Base-by-base conservation (phyloP, 2,329 filamentous ascomycete genomes). In the Trichoderma asperellum region DNA sequence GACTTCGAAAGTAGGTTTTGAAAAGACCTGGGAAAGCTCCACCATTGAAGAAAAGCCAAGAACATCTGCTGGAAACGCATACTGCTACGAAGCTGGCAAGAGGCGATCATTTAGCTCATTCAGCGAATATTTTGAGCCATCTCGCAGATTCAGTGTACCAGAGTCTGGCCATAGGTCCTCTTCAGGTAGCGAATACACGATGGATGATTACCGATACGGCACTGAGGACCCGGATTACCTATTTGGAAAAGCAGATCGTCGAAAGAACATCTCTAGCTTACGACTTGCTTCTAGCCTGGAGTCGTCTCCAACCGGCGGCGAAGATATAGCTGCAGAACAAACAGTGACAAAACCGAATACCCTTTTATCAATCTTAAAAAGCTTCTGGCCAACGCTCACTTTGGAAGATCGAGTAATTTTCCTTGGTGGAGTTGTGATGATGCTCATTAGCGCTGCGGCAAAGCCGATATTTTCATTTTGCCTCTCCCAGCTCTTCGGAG, bases 381-480 rank as follows among this genome's bases (percentile, higher is more conserved):
- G 92, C 0, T 84, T 97, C 0, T 91, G 92, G 88, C 91, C 92
- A 0, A 84, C 80, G 0, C 80, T 97, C 0, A 80, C 82, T 0
- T 75, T 74, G 63, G 79, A 72, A 7, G 83, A 89, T 14, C 87
- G 86, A 1, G 2, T 86, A 0, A 77, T 87, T 14, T 80, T 96
- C 0, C 34, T 90, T 0, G 66, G 86, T 2, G 92, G 89, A 1
- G 79, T 93, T 11, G n/a, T 86, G 0, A 84, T 86, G 56, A 88
- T 90, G 35, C 74, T 91, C 0, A 73, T 90, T 0, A 89, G 92
- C 58, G 90, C 92, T 4, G 87, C 84, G 4, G 84, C 87, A 32
- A 92, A 91, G 0, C 92, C 94, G 0, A 81, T 88, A 0, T 97
- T 97, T 74, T 91, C 93, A 0, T 93, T 87, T 76, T 83, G 91